Percentiles rank a stretch among this genome's conserved stretches.
Evolutionary conservation across 345 rosid genomes (phyloP).

Genomic region (Kandelia obovata): DNA sequence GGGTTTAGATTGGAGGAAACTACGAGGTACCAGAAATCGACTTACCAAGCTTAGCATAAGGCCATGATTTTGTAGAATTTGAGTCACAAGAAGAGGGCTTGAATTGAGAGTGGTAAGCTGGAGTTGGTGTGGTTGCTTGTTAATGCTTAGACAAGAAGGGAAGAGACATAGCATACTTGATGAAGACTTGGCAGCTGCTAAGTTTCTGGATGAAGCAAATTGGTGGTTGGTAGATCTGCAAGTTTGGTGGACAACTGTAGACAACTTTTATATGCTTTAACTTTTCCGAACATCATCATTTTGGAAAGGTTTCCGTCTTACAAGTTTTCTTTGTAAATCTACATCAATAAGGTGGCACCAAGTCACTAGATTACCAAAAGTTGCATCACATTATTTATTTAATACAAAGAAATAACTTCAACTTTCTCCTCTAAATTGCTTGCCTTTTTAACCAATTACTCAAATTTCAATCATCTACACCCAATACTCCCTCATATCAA

Average conservation of each 20-base stretch:
- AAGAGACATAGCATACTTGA: constrained; percentile 37
- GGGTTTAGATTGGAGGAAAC: neutral
- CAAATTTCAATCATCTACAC: too few species aligned
- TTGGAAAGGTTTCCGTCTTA: too few species aligned
- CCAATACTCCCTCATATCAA: too few species aligned
- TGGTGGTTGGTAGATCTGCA: constrained; percentile 34
- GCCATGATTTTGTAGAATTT: constrained; percentile 9
- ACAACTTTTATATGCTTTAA: neutral
- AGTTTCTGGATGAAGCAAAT: constrained; percentile 47
- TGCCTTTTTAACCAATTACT: too few species aligned
- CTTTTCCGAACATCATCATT: too few species aligned
- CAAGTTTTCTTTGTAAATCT: too few species aligned
- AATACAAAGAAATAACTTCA: too few species aligned
- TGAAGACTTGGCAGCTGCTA: constrained; percentile 45
- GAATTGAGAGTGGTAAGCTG: neutral
- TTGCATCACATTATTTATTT: too few species aligned
- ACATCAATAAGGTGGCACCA: too few species aligned
- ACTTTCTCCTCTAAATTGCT: too few species aligned
- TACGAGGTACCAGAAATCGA: constrained; percentile 4
- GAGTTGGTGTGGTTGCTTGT: constrained; percentile 9
- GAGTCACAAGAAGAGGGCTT: neutral
- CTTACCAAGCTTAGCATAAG: neutral
- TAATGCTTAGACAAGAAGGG: constrained; percentile 56
- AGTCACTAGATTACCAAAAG: too few species aligned
- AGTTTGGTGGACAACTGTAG: constrained; percentile 30